These are phyloP conservation scores for Chaetothyriales sp. DNA, from an alignment of 2,329 filamentous ascomycete species.

Conservation along the genomic window DNA sequence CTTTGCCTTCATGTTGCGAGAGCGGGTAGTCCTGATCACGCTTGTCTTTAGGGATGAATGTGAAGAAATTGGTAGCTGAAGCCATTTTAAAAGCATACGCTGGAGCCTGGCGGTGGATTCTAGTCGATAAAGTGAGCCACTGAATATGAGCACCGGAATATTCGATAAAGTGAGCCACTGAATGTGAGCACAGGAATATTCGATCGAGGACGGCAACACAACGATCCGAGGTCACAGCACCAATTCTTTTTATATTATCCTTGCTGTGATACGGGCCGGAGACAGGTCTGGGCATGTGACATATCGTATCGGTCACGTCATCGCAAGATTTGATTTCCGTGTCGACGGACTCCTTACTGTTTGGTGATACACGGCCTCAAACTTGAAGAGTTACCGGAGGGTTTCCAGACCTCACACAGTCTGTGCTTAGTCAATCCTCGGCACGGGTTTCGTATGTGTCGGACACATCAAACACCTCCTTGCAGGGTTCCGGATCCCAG, in stretches of 20 bases:
- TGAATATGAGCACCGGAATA: background rate
- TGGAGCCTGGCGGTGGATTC: background rate
- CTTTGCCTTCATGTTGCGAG: constrained; percentile 67
- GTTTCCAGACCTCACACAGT: too few relatives aligned
- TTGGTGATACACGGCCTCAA: too few relatives aligned
- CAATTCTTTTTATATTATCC: background rate
- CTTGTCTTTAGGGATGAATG: constrained; percentile 73
- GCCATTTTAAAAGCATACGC: constrained; percentile 38
- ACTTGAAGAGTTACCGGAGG: too few relatives aligned
- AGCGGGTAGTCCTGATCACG: constrained; percentile 61
- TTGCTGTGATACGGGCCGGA: background rate
- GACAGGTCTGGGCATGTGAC: background rate
- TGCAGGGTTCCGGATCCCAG: too few relatives aligned
- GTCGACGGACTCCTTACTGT: background rate
- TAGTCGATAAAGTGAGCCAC: background rate
- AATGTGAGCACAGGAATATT: background rate
- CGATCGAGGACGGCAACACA: background rate
- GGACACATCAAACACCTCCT: too few relatives aligned
- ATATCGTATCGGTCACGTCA: background rate
- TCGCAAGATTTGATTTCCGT: background rate
- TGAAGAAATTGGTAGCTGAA: constrained; percentile 60
- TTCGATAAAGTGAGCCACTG: too few relatives aligned
- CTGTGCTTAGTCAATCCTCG: too few relatives aligned
- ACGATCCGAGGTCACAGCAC: background rate
- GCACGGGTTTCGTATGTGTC: too few relatives aligned